phyloP scores from a whole-genome alignment of 306 rosid species.

The Prunus kanzakura region DNA sequence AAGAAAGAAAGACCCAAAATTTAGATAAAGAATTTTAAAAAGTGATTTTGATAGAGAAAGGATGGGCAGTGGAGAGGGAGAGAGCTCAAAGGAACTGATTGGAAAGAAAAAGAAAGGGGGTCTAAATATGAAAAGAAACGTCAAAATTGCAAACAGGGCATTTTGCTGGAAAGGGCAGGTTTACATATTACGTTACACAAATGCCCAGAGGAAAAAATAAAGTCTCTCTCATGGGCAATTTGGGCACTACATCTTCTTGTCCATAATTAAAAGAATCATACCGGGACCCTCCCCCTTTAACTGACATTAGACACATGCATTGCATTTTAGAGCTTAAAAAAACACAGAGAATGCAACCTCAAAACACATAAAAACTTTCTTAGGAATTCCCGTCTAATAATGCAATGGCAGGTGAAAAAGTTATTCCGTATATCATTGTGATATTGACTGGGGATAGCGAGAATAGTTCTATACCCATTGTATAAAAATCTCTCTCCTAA shows the following conservation, averaged over 20 bases:
- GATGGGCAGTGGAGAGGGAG: conserved; percentile 21
- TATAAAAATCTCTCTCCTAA: too few relatives aligned
- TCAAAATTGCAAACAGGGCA: conserved; percentile 18
- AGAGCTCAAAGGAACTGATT: conserved; percentile 34
- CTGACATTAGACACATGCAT: conserved; percentile 25
- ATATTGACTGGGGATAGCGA: rapidly evolving
- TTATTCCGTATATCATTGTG: too few relatives aligned
- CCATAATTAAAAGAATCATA: conserved; percentile 21
- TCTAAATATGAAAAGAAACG: conserved; percentile 25
- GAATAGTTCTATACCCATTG: too few relatives aligned
- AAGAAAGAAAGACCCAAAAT: conserved; percentile 10
- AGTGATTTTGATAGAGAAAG: conserved; percentile 8
- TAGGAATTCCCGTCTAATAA: rapidly evolving
- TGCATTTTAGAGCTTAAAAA: conserved; percentile 8
- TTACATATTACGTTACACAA: conserved; percentile 28
- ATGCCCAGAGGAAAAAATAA: neutral
- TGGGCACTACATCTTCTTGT: conserved; percentile 2
- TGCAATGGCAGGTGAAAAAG: rapidly evolving
- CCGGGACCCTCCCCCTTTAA: conserved; percentile 25
- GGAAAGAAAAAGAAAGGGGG: conserved; percentile 6
- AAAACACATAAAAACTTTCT: neutral
- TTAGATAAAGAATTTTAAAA: neutral
- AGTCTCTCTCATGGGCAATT: neutral
- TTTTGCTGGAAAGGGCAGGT: conserved; percentile 34
- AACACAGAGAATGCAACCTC: neutral